phyloP scores from a whole-genome alignment of 2,329 filamentous ascomycete species.

The Bipolaris zeicola region DNA sequence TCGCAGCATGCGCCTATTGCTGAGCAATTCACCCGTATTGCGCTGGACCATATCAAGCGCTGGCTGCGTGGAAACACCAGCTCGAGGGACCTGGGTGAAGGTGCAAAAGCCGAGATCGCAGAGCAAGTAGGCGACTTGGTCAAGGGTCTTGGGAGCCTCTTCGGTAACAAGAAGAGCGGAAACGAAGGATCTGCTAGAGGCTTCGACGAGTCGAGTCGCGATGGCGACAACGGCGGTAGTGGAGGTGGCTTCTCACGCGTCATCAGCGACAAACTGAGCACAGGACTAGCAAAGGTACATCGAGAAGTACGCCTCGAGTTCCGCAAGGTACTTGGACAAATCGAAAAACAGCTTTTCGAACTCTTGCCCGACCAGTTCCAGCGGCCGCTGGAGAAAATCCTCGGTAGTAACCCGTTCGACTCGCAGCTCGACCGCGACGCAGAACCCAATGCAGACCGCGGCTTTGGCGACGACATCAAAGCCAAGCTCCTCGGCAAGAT shows the following conservation, averaged over 20 bases:
- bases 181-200: slow-evolving; percentile 28
- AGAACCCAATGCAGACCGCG: slow-evolving; percentile 28
- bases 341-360: slow-evolving; percentile 40
- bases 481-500: slow-evolving; percentile 34
- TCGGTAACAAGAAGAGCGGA: slow-evolving; percentile 28
- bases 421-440: slow-evolving; percentile 36
- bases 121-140: slow-evolving; percentile 37
- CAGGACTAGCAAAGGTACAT: slow-evolving; percentile 38
- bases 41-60: slow-evolving; percentile 40
- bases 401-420: slow-evolving; percentile 40
- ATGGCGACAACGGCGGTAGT: slow-evolving; percentile 16
- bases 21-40: slow-evolving; percentile 38
- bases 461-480: slow-evolving; percentile 40
- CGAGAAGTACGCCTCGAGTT: slow-evolving; percentile 39
- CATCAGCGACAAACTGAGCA: slow-evolving; percentile 39
- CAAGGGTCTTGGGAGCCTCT: slow-evolving; percentile 35
- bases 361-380: slow-evolving; percentile 38
- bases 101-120: slow-evolving; percentile 37
- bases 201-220: slow-evolving; percentile 18
- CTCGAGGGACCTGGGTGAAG: slow-evolving; percentile 36
- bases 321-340: slow-evolving; percentile 35
- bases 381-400: slow-evolving; percentile 35
- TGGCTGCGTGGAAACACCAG: slow-evolving; percentile 41
- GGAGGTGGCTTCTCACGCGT: slow-evolving; percentile 33
- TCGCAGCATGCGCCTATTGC: slow-evolving; percentile 35